Conservation (phyloP, 441 rosid genomes). For the Manihot esculenta region DNA sequence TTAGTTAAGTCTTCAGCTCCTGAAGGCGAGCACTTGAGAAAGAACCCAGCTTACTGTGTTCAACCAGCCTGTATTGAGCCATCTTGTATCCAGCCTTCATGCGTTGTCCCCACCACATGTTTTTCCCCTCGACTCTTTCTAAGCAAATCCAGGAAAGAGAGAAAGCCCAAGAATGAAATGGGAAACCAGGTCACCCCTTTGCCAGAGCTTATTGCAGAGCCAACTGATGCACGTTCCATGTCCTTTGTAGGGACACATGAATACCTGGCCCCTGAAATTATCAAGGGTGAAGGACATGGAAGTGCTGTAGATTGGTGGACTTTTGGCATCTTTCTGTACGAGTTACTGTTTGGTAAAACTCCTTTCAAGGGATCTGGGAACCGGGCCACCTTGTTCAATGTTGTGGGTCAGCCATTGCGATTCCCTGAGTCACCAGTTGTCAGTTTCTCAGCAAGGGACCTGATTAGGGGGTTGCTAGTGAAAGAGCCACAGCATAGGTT, state of each 20-base stretch:
- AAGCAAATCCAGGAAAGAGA: conserved; percentile 66
- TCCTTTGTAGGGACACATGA: conserved; percentile 41
- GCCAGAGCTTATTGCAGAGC: conserved; percentile 84
- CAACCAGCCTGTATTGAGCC: conserved; percentile 83
- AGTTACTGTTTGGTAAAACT: conserved; percentile 80
- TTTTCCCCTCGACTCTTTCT: conserved; percentile 74
- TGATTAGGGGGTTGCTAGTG: conserved; percentile 72
- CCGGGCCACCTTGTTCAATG: conserved; percentile 77
- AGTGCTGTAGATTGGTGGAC: conserved; percentile 99
- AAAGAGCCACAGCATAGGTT: conserved; percentile 84
- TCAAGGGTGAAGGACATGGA: conserved; percentile 73
- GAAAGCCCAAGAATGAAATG: conserved; percentile 61
- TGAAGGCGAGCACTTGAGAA: conserved; percentile 60
- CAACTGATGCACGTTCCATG: conserved; percentile 82
- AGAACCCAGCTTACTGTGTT: conserved; percentile 63
- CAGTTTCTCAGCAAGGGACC: conserved; percentile 78
- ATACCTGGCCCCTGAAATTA: conserved; percentile 13
- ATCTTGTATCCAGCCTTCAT: conserved; percentile 76
- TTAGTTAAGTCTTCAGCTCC: conserved; percentile 57
- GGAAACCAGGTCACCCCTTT: conserved; percentile 74
- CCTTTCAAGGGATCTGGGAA: conserved; percentile 91
- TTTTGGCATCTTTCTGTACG: conserved; percentile 76
- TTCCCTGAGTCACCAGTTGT: conserved; percentile 79
- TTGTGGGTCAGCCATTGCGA: conserved; percentile 77
- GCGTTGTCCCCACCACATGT: conserved; percentile 79